Evolutionary conservation across 768 basidiomycete species (phyloP).

Genomic region (Leccinum pellstonianum): DNA sequence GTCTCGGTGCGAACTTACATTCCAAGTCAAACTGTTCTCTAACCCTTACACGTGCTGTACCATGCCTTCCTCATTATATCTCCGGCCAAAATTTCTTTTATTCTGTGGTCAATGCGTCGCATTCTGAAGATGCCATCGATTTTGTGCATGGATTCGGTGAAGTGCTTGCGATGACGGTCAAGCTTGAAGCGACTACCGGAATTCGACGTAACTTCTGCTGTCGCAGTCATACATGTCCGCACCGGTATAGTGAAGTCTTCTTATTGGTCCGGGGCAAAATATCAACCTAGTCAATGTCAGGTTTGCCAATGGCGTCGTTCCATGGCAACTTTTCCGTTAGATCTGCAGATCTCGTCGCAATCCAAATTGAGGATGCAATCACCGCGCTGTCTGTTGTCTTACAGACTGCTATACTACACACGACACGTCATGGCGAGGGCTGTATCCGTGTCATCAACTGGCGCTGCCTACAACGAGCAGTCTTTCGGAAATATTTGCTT

Average conservation of each 20-base stretch:
- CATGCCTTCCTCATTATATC: slow-evolving; percentile 93
- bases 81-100: slow-evolving; percentile 98
- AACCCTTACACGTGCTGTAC: slow-evolving; percentile 38
- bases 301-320: slow-evolving; percentile 95
- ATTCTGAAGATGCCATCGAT: slow-evolving; percentile 95
- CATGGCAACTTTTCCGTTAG: slow-evolving; percentile 99
- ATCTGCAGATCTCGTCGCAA: slow-evolving; percentile 73
- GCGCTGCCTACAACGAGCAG: too few relatives aligned
- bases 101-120: slow-evolving; percentile 93
- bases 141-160: slow-evolving; percentile 97
- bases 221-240: slow-evolving; percentile 93
- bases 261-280: not conserved
- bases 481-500: too few relatives aligned
- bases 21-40: not conserved
- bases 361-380: too few relatives aligned
- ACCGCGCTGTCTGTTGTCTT: too few relatives aligned
- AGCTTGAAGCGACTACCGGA: slow-evolving; percentile 56
- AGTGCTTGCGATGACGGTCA: slow-evolving; percentile 90
- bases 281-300: slow-evolving; percentile 34
- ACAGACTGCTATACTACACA: too few relatives aligned
- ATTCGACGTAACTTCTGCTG: too few relatives aligned
- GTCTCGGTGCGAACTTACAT: slow-evolving; percentile 54
- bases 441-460: too few relatives aligned
- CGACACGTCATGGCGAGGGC: too few relatives aligned
- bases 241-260: slow-evolving; percentile 57